phyloP scores from a whole-genome alignment of 345 rosid genomes.

The Citrus australasica region DNA sequence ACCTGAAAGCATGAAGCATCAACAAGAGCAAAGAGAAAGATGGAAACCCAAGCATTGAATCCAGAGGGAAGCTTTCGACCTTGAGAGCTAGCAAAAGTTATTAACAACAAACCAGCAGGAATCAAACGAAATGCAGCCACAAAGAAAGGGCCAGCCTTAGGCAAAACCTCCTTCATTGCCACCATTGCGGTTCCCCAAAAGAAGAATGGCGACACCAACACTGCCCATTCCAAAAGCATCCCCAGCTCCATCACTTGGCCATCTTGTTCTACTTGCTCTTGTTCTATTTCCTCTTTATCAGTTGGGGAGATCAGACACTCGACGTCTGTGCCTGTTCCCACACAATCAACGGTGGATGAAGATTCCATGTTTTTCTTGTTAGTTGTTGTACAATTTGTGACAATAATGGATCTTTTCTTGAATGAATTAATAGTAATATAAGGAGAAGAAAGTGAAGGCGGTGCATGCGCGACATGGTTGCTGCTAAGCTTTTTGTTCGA shows the following conservation, averaged over 20 bases:
- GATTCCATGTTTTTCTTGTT: constrained; percentile 4
- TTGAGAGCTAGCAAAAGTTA: constrained; percentile 63
- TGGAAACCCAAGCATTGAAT: constrained; percentile 75
- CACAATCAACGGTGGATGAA: constrained; percentile 34
- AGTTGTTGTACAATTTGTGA: constrained; percentile 14
- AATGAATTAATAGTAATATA: neutral
- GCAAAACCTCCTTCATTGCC: constrained; percentile 95
- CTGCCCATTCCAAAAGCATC: constrained; percentile 42
- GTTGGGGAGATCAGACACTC: constrained; percentile 36
- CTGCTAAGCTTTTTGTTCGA: neutral
- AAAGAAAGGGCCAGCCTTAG: constrained; percentile 76
- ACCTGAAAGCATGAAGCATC: constrained; percentile 93
- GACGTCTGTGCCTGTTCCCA: constrained; percentile 53
- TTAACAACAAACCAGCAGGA: constrained; percentile 74
- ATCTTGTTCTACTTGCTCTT: neutral
- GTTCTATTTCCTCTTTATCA: neutral
- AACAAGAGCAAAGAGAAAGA: constrained; percentile 71
- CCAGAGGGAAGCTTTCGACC: constrained; percentile 71
- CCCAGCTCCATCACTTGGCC: constrained; percentile 10
- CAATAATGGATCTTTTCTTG: neutral
- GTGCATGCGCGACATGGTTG: neutral
- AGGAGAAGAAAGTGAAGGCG: neutral
- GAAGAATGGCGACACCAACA: constrained; percentile 89
- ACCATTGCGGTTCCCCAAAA: constrained; percentile 99
- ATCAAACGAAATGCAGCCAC: constrained; percentile 85